Evolutionary conservation across 768 basidiomycete species (phyloP), one percentile per base, ranked within the genome.

Genomic region (Lactarius evosmus): DNA sequence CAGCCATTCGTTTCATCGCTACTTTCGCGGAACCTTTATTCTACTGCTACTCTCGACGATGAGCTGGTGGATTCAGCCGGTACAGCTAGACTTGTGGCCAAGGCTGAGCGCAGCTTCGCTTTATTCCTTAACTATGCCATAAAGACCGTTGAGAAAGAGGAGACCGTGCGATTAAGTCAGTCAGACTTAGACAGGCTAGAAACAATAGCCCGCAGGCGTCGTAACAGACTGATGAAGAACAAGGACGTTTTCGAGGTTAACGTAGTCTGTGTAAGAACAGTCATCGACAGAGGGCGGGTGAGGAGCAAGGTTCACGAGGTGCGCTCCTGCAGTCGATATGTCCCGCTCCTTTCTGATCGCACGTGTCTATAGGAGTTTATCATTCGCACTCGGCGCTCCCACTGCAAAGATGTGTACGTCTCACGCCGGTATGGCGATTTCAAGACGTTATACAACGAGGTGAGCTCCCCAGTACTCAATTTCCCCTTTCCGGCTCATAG

Each of bases 361-460:
- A 9, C 6, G 17, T 34, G 29, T 55, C 59, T 38, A 38, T 58
- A 98, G 91, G 97, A 98, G 81, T 99, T 99, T 73, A 87, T 99
- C 69, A 85, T 99, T 33, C 85, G 93, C 33, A 98, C 95, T 0
- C 82, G 88, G 17, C 82, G 94, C 46, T 83, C 85, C 7, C 80
- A 84, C 16, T 81, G 81, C 66, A 81, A 79, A 2, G 95, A 97
- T 67, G 82, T 93, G 1, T 94, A 85, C 74, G 97, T 98, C 5
- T 91, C 93, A 1, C 82, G 97, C 62, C 82, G 97, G 67, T 95
- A 98, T 73, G 96, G 96, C 7, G 97, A 99, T 74, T 99, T 99
- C 74, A 88, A 80, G 72, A 90, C 93, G 2, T 82, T 99, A 19
- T 86, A 88, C 2, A 83, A 86, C 54, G 93, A 97, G 80, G 95